Percentiles rank a stretch among this genome's conserved stretches.
Evolutionary conservation across 2,329 filamentous ascomycete genomes (phyloP).

Genomic region (Trichoderma oligosporum): DNA sequence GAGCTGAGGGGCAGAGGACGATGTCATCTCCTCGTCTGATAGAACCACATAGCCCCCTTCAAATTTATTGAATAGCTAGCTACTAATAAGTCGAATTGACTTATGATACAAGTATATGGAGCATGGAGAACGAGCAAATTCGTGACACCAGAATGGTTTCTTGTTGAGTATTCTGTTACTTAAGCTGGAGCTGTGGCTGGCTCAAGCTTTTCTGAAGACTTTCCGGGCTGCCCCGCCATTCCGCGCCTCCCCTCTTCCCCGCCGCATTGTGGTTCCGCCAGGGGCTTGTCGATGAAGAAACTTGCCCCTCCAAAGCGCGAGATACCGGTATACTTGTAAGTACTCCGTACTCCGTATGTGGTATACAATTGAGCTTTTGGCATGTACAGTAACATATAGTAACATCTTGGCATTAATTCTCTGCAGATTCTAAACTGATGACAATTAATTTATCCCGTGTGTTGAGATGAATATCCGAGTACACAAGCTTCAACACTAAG

Average conservation of each 20-base stretch:
- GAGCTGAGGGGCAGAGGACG: slow-evolving; percentile 11
- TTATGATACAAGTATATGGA: background rate
- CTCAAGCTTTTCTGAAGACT: background rate
- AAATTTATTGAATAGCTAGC: too few relatives aligned
- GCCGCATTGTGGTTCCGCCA: background rate
- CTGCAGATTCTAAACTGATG: too few relatives aligned
- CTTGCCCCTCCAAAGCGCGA: slow-evolving; percentile 2
- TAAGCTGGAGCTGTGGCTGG: slow-evolving; percentile 12
- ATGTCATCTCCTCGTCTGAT: background rate
- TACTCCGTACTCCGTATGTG: background rate
- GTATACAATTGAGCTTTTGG: too few relatives aligned
- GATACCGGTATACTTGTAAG: background rate
- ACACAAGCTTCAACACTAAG: slow-evolving; percentile 3
- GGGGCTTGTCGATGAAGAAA: background rate
- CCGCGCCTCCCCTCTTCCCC: background rate
- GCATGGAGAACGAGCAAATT: background rate
- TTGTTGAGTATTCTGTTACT: slow-evolving; percentile 1
- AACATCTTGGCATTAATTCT: too few relatives aligned
- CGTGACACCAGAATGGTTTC: background rate
- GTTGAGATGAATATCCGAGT: too few relatives aligned
- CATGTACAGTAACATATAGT: too few relatives aligned
- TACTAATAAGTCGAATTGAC: slow-evolving; percentile 13
- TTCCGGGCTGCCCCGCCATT: slow-evolving; percentile 6
- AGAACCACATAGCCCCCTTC: too few relatives aligned
- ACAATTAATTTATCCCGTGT: background rate